phyloP scores from a whole-genome alignment of 441 rosid species.

The Eugenia klotzschiana region DNA sequence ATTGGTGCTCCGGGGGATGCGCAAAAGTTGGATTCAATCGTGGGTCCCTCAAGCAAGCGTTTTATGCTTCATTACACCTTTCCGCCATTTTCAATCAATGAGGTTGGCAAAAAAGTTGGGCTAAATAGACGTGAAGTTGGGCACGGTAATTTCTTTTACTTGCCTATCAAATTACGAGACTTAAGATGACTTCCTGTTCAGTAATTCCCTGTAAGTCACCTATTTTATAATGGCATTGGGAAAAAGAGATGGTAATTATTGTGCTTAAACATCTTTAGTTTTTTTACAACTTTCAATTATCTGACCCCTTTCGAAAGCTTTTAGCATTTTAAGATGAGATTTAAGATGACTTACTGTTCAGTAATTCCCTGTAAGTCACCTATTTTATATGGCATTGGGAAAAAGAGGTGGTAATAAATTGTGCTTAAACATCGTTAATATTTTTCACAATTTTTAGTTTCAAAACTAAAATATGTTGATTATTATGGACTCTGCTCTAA shows the following conservation, averaged over 20 bases:
- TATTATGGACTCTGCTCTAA: background rate
- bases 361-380: background rate
- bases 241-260: background rate
- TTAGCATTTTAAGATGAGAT: background rate
- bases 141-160: slow-evolving; percentile 47
- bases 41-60: slow-evolving; percentile 83
- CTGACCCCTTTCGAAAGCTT: background rate
- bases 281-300: background rate
- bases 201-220: background rate
- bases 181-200: background rate
- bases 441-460: background rate
- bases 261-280: background rate
- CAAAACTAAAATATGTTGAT: background rate
- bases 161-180: background rate
- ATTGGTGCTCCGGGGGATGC: slow-evolving; percentile 92
- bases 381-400: background rate
- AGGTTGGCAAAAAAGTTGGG: slow-evolving; percentile 85
- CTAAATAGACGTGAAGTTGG: slow-evolving; percentile 98
- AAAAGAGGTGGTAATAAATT: background rate
- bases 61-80: slow-evolving; percentile 98
- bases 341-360: background rate
- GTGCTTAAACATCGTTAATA: background rate
- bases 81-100: slow-evolving; percentile 85
- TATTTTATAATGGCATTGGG: background rate
- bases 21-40: slow-evolving; percentile 73